Conservation (phyloP, 2,329 filamentous ascomycete genomes). For the Diaporthe citrichinensis region DNA sequence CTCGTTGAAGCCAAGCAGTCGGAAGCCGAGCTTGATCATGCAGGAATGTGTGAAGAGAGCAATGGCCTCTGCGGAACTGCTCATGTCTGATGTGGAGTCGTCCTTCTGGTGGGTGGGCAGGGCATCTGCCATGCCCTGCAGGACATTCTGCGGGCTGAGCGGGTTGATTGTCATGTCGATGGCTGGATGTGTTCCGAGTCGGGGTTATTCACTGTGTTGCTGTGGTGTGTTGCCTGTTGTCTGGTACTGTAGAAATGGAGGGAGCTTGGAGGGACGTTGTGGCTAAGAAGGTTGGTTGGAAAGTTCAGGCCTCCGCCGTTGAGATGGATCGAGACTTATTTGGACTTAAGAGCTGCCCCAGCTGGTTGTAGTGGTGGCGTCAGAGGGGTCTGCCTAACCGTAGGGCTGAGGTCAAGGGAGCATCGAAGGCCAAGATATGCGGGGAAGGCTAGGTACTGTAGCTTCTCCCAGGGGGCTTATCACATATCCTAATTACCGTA, state of each 20-base stretch:
- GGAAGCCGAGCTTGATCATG: slow-evolving; percentile 85
- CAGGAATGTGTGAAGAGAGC: slow-evolving; percentile 88
- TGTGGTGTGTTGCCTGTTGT: not conserved
- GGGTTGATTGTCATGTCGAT: slow-evolving; percentile 50
- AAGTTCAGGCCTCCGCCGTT: not conserved
- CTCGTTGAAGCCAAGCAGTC: slow-evolving; percentile 86
- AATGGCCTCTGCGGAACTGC: slow-evolving; percentile 84
- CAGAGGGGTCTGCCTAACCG: slow-evolving; percentile 36
- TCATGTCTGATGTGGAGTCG: slow-evolving; percentile 73
- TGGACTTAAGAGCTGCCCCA: not conserved
- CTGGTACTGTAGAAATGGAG: not conserved
- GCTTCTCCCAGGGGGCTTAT: not conserved
- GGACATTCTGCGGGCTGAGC: slow-evolving; percentile 60
- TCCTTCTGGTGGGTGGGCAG: slow-evolving; percentile 67
- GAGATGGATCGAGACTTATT: not conserved
- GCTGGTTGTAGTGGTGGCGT: slow-evolving; percentile 32
- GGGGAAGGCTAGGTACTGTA: slow-evolving; percentile 28
- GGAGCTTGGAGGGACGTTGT: not conserved
- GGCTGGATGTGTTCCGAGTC: not conserved
- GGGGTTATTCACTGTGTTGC: not conserved
- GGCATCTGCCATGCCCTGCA: slow-evolving; percentile 71
- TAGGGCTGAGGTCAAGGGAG: slow-evolving; percentile 38
- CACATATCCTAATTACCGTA: not conserved
- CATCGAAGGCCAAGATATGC: slow-evolving; percentile 6
- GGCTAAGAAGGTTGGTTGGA: not conserved